Conservation (phyloP, 192 early-diverging fungal genomes). For the Helicostylum pulchrum region DNA sequence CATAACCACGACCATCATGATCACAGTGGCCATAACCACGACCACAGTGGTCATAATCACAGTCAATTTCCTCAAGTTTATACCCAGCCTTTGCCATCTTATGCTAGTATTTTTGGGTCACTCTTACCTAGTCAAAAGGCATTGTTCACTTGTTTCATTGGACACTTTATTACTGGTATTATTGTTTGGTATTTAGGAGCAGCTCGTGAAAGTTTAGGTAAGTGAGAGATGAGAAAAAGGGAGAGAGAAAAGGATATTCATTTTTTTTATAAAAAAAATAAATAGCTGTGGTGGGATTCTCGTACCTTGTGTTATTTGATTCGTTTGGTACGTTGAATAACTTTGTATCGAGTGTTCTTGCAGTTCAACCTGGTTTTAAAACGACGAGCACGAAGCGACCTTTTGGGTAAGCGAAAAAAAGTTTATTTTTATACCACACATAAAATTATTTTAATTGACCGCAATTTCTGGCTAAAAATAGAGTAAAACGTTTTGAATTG, state of each 20-base stretch:
- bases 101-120: constrained; percentile 31
- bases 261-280: not conserved
- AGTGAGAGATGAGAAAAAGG: not conserved
- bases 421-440: not conserved
- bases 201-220: constrained; percentile 44
- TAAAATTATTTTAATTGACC: too few relatives aligned
- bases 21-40: not conserved
- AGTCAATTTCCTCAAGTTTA: constrained; percentile 12
- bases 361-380: constrained; percentile 35
- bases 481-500: constrained; percentile 51
- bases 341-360: constrained; percentile 50
- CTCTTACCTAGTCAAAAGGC: constrained; percentile 49
- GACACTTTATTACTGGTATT: constrained; percentile 40
- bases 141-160: constrained; percentile 46
- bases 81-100: constrained; percentile 41
- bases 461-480: constrained; percentile 6
- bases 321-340: constrained; percentile 50
- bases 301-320: constrained; percentile 54
- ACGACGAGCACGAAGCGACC: constrained; percentile 46
- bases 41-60: not conserved
- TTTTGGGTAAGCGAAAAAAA: constrained; percentile 46
- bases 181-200: constrained; percentile 43
- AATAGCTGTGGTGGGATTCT: constrained; percentile 45
- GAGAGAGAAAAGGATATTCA: not conserved
- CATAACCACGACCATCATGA: not conserved